Percentiles rank a stretch among this genome's conserved stretches.
phyloP scores from a whole-genome alignment of 2,329 filamentous ascomycete species.

The Apiospora phragmitis region DNA sequence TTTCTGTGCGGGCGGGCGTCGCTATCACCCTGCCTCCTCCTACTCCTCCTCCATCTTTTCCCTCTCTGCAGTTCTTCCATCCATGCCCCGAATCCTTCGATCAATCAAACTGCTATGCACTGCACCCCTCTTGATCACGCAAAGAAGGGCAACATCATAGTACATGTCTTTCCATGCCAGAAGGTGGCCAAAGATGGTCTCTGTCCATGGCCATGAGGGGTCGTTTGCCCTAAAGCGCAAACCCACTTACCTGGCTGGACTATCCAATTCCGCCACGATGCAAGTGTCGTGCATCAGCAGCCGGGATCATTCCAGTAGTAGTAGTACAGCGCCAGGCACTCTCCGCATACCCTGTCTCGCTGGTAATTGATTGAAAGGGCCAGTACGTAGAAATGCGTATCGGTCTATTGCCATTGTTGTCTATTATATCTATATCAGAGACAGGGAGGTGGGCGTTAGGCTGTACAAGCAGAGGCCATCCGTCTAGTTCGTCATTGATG shows the following conservation, averaged over 20 bases:
- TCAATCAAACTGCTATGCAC: slow-evolving; percentile 1
- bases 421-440: neutral
- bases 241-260: slow-evolving; percentile 6
- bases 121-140: neutral
- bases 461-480: neutral
- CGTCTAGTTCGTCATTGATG: neutral
- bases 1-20: neutral
- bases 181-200: neutral
- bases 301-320: neutral
- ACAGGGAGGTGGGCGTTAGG: neutral
- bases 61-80: neutral
- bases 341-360: neutral
- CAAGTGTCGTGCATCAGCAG: slow-evolving; percentile 7
- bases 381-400: neutral
- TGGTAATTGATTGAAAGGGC: neutral
- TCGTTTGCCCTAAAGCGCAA: neutral
- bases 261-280: slow-evolving; percentile 4
- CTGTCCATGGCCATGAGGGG: neutral
- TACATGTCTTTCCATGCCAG: neutral
- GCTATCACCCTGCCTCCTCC: neutral
- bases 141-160: neutral
- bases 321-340: slow-evolving; percentile 4
- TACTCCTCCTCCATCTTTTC: neutral
- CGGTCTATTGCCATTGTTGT: neutral
- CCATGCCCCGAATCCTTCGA: neutral